Percentiles rank a stretch among this genome's conserved stretches.
Conservation (phyloP, 176 grass and related monocot species). For the Rhynchospora pubera region DNA sequence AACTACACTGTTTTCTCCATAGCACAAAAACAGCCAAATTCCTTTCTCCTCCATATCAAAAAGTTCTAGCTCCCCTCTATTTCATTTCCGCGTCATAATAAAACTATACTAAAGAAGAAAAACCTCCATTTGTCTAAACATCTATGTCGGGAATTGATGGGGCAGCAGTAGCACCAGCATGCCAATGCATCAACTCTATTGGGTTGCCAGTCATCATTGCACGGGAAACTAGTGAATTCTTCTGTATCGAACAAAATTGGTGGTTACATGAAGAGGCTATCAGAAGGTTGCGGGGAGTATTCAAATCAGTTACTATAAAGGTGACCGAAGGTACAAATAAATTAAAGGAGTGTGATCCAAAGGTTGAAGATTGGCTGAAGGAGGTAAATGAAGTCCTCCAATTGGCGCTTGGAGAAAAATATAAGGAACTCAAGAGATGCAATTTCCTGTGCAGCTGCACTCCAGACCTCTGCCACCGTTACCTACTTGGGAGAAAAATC, state of each 20-base stretch:
- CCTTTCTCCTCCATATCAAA: no score
- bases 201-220: neutral
- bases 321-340: neutral
- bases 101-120: no score
- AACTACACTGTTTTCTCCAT: no score
- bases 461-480: neutral
- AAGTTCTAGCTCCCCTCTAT: no score
- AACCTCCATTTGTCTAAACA: no score
- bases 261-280: neutral
- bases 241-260: neutral
- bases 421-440: slow-evolving; percentile 21
- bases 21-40: no score
- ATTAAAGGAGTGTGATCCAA: neutral
- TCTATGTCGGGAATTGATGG: no score
- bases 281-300: neutral
- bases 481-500: slow-evolving; percentile 23
- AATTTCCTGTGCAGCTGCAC: slow-evolving; percentile 25
- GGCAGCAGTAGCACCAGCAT: neutral
- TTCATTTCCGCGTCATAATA: no score
- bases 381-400: neutral
- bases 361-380: neutral
- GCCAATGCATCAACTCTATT: neutral
- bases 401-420: slow-evolving; percentile 4
- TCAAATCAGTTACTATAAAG: neutral
- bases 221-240: neutral